Conservation (phyloP, 352 stramenopile genomes). For the Globisporangium nunn region DNA sequence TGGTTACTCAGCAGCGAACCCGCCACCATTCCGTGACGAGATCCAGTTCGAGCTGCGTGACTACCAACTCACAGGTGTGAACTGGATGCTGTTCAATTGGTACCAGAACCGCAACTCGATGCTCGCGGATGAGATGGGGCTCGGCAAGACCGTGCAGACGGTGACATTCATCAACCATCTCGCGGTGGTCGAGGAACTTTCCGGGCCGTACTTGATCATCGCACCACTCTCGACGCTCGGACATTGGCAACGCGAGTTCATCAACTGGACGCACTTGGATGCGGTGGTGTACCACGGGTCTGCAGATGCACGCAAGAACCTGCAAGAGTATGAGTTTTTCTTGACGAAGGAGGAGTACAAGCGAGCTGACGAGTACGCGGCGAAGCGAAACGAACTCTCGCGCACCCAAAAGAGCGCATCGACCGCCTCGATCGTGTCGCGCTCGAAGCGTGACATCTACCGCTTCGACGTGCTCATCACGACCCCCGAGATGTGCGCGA, state of each 20-base stretch:
- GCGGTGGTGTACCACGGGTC: conserved; percentile 98
- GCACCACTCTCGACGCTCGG: conserved; percentile 96
- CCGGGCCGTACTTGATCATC: conserved; percentile 96
- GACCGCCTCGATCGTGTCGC: conserved; percentile 11
- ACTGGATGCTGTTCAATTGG: conserved; percentile 99
- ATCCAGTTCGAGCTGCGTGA: conserved; percentile 89
- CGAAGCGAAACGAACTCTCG: conserved; percentile 5
- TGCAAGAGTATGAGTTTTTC: conserved; percentile 96
- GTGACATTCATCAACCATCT: conserved; percentile 96
- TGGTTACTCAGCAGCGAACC: conserved; percentile 55
- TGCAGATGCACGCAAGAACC: conserved; percentile 76
- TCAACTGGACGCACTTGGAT: conserved; percentile 97
- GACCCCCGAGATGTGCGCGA: conserved; percentile 97
- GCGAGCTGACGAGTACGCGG: conserved; percentile 24
- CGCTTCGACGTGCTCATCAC: conserved; percentile 99
- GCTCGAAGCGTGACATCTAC: conserved; percentile 53
- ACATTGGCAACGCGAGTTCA: conserved; percentile 96
- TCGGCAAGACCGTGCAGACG: conserved; percentile 95
- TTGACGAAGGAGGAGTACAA: conserved; percentile 42
- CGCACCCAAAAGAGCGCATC: background rate
- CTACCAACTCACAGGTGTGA: conserved; percentile 99
- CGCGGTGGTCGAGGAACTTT: conserved; percentile 89
- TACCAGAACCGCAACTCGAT: conserved; percentile 97
- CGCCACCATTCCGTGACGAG: conserved; percentile 46
- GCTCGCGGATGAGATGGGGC: conserved; percentile 99